phyloP scores from a whole-genome alignment of 768 basidiomycete species.

The Lactarius quietus region DNA sequence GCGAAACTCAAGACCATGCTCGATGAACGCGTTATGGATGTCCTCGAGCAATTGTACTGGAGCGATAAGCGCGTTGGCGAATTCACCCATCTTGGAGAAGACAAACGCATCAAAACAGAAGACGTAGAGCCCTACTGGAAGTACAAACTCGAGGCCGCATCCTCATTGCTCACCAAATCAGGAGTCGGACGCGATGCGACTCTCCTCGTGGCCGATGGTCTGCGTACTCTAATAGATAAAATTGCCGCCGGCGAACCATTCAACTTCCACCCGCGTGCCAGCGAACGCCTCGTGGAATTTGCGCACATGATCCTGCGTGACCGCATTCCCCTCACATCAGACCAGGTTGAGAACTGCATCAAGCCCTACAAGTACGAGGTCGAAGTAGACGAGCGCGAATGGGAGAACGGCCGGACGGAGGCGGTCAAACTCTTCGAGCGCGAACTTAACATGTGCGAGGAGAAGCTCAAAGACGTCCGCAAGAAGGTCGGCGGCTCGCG shows the following conservation, averaged over 20 bases:
- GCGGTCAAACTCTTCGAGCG: slow-evolving; percentile 79
- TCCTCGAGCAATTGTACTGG: slow-evolving; percentile 97
- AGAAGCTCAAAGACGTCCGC: slow-evolving; percentile 80
- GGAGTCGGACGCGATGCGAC: slow-evolving; percentile 95
- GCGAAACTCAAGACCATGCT: slow-evolving; percentile 87
- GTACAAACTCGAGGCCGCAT: slow-evolving; percentile 94
- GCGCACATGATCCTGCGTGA: slow-evolving; percentile 92
- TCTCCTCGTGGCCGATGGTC: slow-evolving; percentile 88
- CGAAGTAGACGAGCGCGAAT: slow-evolving; percentile 89
- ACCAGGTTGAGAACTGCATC: slow-evolving; percentile 99
- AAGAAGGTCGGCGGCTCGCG: slow-evolving; percentile 86
- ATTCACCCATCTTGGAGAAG: slow-evolving; percentile 63
- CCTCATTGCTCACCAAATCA: slow-evolving; percentile 90
- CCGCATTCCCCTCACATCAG: slow-evolving; percentile 89
- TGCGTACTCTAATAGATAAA: slow-evolving; percentile 84
- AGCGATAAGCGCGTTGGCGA: slow-evolving; percentile 81
- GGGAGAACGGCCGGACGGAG: slow-evolving; percentile 77
- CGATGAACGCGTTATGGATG: slow-evolving; percentile 95
- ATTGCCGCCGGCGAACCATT: slow-evolving; percentile 90
- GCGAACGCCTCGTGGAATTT: slow-evolving; percentile 88
- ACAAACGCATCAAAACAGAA: slow-evolving; percentile 65
- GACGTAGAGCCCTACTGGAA: slow-evolving; percentile 90
- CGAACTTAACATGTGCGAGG: slow-evolving; percentile 82
- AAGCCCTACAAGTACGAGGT: slow-evolving; percentile 99
- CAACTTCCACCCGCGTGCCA: slow-evolving; percentile 81